Base-by-base conservation (phyloP, 2,329 filamentous ascomycete species). In the Ophiocordyceps australis region DNA sequence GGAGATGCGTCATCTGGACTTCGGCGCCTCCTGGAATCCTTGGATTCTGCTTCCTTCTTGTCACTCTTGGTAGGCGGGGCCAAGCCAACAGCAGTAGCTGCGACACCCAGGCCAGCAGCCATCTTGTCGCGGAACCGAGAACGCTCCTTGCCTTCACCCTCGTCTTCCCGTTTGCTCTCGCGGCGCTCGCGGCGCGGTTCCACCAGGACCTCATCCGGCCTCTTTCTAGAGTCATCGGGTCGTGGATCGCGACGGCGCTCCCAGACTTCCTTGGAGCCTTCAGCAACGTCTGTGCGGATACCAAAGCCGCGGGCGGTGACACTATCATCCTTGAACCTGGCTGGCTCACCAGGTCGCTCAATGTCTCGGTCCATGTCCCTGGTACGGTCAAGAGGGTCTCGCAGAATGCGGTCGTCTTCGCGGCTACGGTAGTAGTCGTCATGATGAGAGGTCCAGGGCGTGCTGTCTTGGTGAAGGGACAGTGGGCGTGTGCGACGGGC, bases 381-480 rank as follows among this genome's bases (percentile, higher is more conserved):
- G 6, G 46, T 41, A 5, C 43, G 48, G 12, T 60, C 55, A 13
- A 52, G 52, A 5, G 48, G 36, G 17, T 61, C 52, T 28, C 52
- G 50, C 33, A 54, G 52, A 18, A 44, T 32, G 7, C 52, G 48
- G 26, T 59, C 55, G 16, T 65, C 59, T 5, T 65, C 61, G 15
- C 55, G 57, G 14, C 47, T 47, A 15, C 58, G 56, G 34, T 63
- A 56, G 28, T 54, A 54, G 4, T 65, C 57, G 21, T 65, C 60
- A 7, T 54, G 45, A 26, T 60, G 56, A 7, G 45, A 42, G 11
- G 52, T 46, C 7, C 56, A 51, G 6, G 54, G 45, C 11, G 52
- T 43, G 1, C 49, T 42, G 21, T 72, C 65, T 33, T 67, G 61
- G 27, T 64, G 62, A 9, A 68, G 46, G 2, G 63, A 66, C 4